Base-by-base conservation (phyloP, 495 filamentous ascomycete genomes). In the Hypoxylon perforatum region DNA sequence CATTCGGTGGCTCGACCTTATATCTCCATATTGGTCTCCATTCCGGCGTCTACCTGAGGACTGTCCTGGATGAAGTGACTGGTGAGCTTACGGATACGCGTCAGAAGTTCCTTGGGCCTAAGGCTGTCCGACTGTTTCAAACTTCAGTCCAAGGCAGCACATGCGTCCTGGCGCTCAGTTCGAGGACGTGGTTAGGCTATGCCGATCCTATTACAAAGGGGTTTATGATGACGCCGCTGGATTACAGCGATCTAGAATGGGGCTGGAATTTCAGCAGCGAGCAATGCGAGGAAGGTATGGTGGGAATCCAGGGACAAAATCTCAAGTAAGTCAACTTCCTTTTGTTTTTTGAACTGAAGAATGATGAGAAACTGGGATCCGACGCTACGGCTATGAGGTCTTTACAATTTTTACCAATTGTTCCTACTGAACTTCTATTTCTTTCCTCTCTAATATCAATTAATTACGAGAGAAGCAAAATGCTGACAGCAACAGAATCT, bases 251-350 rank as follows among this genome's bases (percentile, higher is more conserved):
- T n/a, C 83, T 99, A 6, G 93, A 96, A 72, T 97, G 92, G 82
- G 94, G 91, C 18, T 96, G 93, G 89, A 97, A 91, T 67, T 97
- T 99, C 69, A 95, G 90, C 69, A 97, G 92, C 69, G 92, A 97
- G 77, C 90, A 95, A 71, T 96, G 93, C 65, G 83, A 88, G 12
- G 93, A 97, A 77, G 94, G 95, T 19, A 94, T 99, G 90, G 94
- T 98, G 35, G 94, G 93, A 53, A 94, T 99, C 53, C 91, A 97
- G 76, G 92, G 88, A 23, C 88, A 93, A 72, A 96, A 91, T 75
- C 81, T 99, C 17, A 82, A 92, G 93, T 96, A 86, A 76, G 92
- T 87, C 50, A 41, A 57, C 36, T 65, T 57, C 50, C 44, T 55
- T 57, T 51, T 65, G 67, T 12, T 36, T 55, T 66, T 65, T 25